phyloP scores from a whole-genome alignment of 306 rosid genomes.

The Dalbergia cochinchinensis region DNA sequence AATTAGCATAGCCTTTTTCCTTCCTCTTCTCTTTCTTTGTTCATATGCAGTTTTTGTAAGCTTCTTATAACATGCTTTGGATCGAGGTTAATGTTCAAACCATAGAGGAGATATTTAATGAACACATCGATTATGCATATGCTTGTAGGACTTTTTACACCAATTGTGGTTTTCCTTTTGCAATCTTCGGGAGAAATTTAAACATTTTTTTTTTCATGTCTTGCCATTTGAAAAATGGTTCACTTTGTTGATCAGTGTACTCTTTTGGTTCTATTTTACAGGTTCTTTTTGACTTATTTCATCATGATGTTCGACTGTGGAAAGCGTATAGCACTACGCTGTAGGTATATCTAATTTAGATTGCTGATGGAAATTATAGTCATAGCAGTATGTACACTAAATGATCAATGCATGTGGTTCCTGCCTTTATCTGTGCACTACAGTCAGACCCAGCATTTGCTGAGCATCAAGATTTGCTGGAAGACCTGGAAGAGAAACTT shows the following conservation, averaged over 20 bases:
- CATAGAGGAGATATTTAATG: background rate
- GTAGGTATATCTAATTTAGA: constrained; percentile 63
- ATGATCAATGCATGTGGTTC: constrained; percentile 6
- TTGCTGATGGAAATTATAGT: constrained; percentile 16
- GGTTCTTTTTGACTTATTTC: constrained; percentile 93
- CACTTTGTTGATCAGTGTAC: constrained; percentile 33
- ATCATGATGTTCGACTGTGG: constrained; percentile 82
- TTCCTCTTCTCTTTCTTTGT: background rate
- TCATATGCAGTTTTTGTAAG: too few species aligned
- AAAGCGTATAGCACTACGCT: constrained; percentile 80
- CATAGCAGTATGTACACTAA: constrained; percentile 14
- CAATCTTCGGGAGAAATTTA: background rate
- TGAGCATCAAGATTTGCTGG: constrained; percentile 81
- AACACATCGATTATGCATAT: background rate
- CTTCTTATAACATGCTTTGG: background rate
- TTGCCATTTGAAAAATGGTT: constrained; percentile 32
- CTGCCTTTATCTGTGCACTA: constrained; percentile 41
- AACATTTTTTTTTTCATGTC: background rate
- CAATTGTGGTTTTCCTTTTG: background rate
- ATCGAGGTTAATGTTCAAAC: background rate
- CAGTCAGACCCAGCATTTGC: constrained; percentile 71
- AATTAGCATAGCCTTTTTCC: background rate
- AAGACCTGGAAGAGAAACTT: constrained; percentile 79
- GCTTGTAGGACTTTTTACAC: background rate
- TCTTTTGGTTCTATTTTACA: constrained; percentile 47